Conservation (phyloP, 2,329 filamentous ascomycete species). For the Pseudonectria foliicola region DNA sequence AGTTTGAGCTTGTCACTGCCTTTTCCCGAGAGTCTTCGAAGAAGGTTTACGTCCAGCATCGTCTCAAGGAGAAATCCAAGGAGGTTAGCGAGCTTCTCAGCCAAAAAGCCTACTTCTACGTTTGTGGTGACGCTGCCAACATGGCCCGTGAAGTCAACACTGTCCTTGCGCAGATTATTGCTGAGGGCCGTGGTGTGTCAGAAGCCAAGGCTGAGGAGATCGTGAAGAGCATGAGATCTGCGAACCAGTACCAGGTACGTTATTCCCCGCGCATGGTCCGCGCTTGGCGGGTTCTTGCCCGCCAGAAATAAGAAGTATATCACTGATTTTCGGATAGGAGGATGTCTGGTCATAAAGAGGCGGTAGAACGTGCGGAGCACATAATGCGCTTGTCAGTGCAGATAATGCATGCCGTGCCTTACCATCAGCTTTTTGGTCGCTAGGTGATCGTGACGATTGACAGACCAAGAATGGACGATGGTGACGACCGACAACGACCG, state of each 20-base stretch:
- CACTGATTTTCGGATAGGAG: conserved; percentile 45
- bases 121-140: conserved; percentile 94
- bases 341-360: conserved; percentile 59
- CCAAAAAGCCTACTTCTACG: conserved; percentile 90
- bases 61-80: conserved; percentile 72
- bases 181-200: conserved; percentile 72
- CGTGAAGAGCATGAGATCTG: conserved; percentile 91
- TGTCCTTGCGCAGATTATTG: conserved; percentile 78
- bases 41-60: conserved; percentile 97
- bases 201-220: conserved; percentile 90
- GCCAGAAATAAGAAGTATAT: background rate
- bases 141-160: conserved; percentile 93
- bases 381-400: conserved; percentile 14
- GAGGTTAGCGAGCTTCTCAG: conserved; percentile 82
- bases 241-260: conserved; percentile 89
- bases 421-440: conserved; percentile 15
- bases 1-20: conserved; percentile 83
- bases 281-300: background rate
- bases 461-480: background rate
- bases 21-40: conserved; percentile 84
- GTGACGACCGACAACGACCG: conserved; percentile 9
- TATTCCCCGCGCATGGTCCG: conserved; percentile 2
- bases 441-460: conserved; percentile 6
- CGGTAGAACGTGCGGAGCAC: conserved; percentile 7
- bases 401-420: conserved; percentile 16